Evolutionary conservation across 352 stramenopile species (phyloP), one percentile per base, ranked within the genome.

Genomic region (Phytophthora capsici): DNA sequence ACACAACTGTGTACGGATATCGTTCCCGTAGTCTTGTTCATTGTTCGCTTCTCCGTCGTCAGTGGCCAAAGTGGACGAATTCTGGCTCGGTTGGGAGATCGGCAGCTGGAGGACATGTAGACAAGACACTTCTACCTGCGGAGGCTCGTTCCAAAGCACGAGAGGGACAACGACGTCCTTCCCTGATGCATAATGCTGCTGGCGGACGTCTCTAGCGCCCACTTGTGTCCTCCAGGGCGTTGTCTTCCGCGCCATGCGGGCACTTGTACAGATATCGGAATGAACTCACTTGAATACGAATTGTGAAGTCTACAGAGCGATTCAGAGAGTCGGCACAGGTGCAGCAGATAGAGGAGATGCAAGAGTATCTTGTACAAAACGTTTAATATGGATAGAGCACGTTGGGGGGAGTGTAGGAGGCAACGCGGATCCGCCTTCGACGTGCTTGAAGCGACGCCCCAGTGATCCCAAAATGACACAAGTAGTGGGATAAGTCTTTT

Each of bases 71-170:
- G 22, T 46, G 49, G 64, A 86, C 44, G 84, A 82, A 62, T 88
- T 88, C 63, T 89, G 80, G 60, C 82, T 90, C n/a, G 82, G 79
- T 67, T 87, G 77, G 3, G 79, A 81, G 30, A 76, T 66, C 0
- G 85, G 85, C n/a, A 94, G 67, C 45, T 83, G 73, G 28, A 90
- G 68, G 25, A 90, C 82, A 40, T 92, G 83, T 10, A 94, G 32
- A 25, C 74, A 79, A 16, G 78, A 77, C 38, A 89, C 71, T 55
- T 81, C 43, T 7, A 94, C 58, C 6, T 64, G 65, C 26, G 85
- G 85, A 8, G 78, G 63, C 17, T 85, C 72, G 36, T 77, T 77
- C 83, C 84, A 94, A 30, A 94, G 72, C 64, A 92, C 85, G 12
- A 94, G 53, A 40, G 84, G 84, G 30, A 93, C 70, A 30, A 89